Evolutionary conservation across 306 rosid genomes (phyloP), one percentile per base, ranked within the genome.

Genomic region (Cucurbita moschata): DNA sequence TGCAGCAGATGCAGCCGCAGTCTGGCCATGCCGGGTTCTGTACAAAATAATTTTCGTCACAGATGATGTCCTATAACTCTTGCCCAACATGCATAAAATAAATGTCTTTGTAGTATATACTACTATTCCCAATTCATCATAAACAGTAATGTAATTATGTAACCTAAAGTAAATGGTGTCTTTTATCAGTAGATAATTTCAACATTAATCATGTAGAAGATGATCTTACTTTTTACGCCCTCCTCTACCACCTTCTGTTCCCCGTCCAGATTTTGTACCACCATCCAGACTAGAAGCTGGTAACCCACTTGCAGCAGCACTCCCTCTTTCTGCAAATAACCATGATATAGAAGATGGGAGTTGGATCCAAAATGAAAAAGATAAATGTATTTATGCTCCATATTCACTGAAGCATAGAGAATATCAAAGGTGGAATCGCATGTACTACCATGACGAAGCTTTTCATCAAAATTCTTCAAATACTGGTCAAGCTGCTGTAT

Each of bases 401-500:
- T 19, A 44, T 66, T 10, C 11, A 12, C 6, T 9, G 37, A 40
- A 44, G 37, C 62, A 61, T 44, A 8, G 44, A 66, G 52, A 21
- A 39, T 10, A 49, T 64, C 8, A 64, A 57, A 75, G 62, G 44
- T 42, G 55, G 50, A 72, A 73, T 60, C 51, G 76, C 74, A 77
- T 65, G 44, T 30, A 77, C 61, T 88, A 93, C 97, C 96, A 19
- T 88, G 97, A 37, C 92, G 89, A 76, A 88, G 85, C 71, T 90
- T 90, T 80, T 89, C 98, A 67, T 87, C 96, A 79, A 87, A 83
- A 76, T 80, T 94, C 80, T 86, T 94, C 87, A 90, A 89, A 84
- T 89, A 89, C 55, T 90, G 96, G 83, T 94, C 98, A 82, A 94
- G 98, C 73, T 94, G 97, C 64, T 90, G 97, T 73, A 90, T 86